These are phyloP conservation scores for Chionographis japonica DNA, from an alignment of 106 monocot species.

Conservation along the genomic window DNA sequence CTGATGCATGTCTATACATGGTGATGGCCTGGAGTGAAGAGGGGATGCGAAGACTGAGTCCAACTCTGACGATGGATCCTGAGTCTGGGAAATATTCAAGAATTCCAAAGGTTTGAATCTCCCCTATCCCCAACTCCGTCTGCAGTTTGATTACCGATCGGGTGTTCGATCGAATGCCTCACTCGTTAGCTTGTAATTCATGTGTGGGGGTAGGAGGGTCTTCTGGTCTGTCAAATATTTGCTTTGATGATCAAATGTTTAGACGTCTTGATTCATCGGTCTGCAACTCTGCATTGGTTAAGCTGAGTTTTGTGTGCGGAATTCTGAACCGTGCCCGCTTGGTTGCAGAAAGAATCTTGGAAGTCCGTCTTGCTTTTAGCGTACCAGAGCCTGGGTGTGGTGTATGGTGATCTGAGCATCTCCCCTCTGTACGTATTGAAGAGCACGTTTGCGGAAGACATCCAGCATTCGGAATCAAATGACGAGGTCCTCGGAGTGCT, in stretches of 20 bases:
- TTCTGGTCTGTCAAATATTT: neutral
- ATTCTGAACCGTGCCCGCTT: neutral
- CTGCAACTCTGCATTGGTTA: neutral
- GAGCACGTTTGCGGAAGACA: slow-evolving; percentile 48
- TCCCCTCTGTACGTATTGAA: slow-evolving; percentile 43
- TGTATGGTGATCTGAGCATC: slow-evolving; percentile 49
- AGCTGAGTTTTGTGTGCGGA: neutral
- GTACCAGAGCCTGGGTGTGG: slow-evolving; percentile 45
- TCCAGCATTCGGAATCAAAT: slow-evolving; percentile 31
- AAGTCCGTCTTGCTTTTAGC: slow-evolving; percentile 32
- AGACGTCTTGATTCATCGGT: neutral
- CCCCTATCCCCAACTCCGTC: neutral
- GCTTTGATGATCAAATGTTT: neutral
- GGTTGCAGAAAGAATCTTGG: slow-evolving; percentile 37
- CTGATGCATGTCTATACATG: too few species aligned
- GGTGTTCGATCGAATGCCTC: too few species aligned
- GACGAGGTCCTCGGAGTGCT: slow-evolving; percentile 40
- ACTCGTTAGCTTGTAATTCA: too few species aligned
- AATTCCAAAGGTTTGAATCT: slow-evolving; percentile 11
- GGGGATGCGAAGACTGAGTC: too few species aligned
- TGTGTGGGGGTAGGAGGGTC: too few species aligned
- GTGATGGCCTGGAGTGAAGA: too few species aligned
- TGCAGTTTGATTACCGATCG: neutral
- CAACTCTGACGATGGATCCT: slow-evolving; percentile 9
- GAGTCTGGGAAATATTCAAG: slow-evolving; percentile 1